These are phyloP conservation scores for Lepidium aucheri DNA, from an alignment of 345 rosid genomes.

Conservation along the genomic window DNA sequence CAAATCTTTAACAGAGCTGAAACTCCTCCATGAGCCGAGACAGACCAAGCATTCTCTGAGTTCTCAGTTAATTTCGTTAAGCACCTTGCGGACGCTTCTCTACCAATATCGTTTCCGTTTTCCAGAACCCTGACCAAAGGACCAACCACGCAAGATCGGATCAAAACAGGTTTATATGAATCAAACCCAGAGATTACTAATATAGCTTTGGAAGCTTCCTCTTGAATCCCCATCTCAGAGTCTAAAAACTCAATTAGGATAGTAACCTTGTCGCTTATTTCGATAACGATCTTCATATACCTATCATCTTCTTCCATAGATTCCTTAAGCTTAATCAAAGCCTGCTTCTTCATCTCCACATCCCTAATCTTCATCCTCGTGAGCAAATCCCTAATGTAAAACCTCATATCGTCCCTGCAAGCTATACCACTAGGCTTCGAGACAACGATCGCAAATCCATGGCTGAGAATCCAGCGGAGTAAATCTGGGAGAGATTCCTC, in stretches of 20 bases:
- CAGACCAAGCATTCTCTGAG: conserved; percentile 87
- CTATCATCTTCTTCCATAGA: conserved; percentile 44
- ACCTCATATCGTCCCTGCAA: conserved; percentile 73
- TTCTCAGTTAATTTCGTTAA: conserved; percentile 60
- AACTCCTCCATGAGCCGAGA: conserved; percentile 89
- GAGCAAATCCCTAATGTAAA: conserved; percentile 63
- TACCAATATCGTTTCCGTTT: conserved; percentile 34
- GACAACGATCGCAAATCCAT: conserved; percentile 65
- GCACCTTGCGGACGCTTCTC: conserved; percentile 45
- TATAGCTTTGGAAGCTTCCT: conserved; percentile 42
- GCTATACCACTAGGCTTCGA: conserved; percentile 56
- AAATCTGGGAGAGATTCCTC: conserved; percentile 47
- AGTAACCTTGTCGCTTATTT: conserved; percentile 38
- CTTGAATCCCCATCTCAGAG: conserved; percentile 42
- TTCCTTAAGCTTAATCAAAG: conserved; percentile 47
- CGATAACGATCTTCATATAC: conserved; percentile 42
- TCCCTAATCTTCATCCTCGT: conserved; percentile 93
- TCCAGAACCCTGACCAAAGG: conserved; percentile 57
- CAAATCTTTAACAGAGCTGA: conserved; percentile 62
- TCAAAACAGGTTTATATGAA: conserved; percentile 35
- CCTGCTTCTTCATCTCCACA: conserved; percentile 68
- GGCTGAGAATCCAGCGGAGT: conserved; percentile 45
- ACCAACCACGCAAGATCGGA: conserved; percentile 53
- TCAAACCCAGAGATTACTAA: conserved; percentile 47
- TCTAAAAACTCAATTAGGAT: conserved; percentile 43